These are phyloP conservation scores for Biscogniauxia mediterranea DNA, from an alignment of 2,329 filamentous ascomycete species.

Conservation along the genomic window DNA sequence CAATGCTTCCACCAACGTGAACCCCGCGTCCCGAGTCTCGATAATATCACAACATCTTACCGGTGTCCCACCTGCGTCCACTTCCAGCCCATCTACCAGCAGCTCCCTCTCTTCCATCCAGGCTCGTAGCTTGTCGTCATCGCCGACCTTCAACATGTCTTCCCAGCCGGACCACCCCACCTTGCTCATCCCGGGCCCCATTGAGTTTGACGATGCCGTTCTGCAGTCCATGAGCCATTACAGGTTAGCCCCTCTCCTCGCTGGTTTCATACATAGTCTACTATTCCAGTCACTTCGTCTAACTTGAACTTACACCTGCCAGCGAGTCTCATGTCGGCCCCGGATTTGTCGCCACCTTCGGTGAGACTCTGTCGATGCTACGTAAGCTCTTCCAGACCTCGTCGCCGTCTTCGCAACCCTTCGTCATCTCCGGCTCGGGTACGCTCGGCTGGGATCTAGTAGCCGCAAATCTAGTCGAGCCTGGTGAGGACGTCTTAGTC, in stretches of 20 bases:
- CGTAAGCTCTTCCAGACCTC: conserved; percentile 93
- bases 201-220: conserved; percentile 97
- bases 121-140: conserved; percentile 30
- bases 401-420: conserved; percentile 79
- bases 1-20: conserved; percentile 8
- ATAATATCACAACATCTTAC: conserved; percentile 31
- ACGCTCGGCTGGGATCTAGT: conserved; percentile 97
- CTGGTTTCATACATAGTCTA: neutral
- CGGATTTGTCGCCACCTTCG: conserved; percentile 85
- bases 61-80: conserved; percentile 14
- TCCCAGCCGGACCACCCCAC: conserved; percentile 63
- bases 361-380: conserved; percentile 82
- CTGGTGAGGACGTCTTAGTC: conserved; percentile 86
- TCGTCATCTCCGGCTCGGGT: conserved; percentile 90
- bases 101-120: conserved; percentile 28
- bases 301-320: conserved; percentile 8
- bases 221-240: conserved; percentile 93
- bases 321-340: conserved; percentile 93
- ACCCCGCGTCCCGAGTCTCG: conserved; percentile 32
- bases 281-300: conserved; percentile 5
- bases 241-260: conserved; percentile 55
- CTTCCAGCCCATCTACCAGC: conserved; percentile 25
- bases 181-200: conserved; percentile 93
- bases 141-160: conserved; percentile 50
- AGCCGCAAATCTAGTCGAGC: conserved; percentile 87